Evolutionary conservation across 345 rosid genomes (phyloP), one percentile per base, ranked within the genome.

Genomic region (Theobroma cacao): DNA sequence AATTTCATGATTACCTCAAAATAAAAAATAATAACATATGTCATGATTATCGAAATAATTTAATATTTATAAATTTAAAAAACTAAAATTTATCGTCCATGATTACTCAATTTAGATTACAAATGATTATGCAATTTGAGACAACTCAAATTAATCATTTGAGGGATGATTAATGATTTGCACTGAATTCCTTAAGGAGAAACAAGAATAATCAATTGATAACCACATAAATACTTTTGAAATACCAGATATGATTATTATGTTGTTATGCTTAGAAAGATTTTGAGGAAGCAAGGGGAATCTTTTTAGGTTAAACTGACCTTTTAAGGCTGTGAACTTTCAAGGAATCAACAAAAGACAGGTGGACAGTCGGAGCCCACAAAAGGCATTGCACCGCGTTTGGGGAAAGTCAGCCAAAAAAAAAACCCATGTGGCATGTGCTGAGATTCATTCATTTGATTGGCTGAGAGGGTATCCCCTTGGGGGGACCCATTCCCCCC

Each of bases 321-420:
- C 4, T 31, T 48, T 9, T 1, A 63, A 33, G 22, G 67, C 59
- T 15, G 22, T 22, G 11, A 72, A 22, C 2, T 36, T 55, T 36
- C 63, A 7, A 72, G 76, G 64, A 55, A 73, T 73, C 47, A 73
- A 22, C 48, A 13, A 36, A 55, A 6, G 48, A 36, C 76, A 73
- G 62, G 64, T 73, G 63, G 76, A 55, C 64, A 55, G 7, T 1
- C 1, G 47, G 50, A 12, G 43, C 58, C 43, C 43, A 28, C 14
- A 31, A 20, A 50, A n/a, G n/a, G 8, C 41, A 48, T 20, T 15
- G 11, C 55, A 45, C 73, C 55, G 38, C 73, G 55, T 68, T 71
- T 52, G 75, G 61, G 26, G 10, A 22, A 50, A 31, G 61, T 50
- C 60, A 50, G 24, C 22, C 12, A 18, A 70, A 43, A 8, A 3